phyloP scores from a whole-genome alignment of 176 grass and related monocot genomes.

The Triticum urartu region DNA sequence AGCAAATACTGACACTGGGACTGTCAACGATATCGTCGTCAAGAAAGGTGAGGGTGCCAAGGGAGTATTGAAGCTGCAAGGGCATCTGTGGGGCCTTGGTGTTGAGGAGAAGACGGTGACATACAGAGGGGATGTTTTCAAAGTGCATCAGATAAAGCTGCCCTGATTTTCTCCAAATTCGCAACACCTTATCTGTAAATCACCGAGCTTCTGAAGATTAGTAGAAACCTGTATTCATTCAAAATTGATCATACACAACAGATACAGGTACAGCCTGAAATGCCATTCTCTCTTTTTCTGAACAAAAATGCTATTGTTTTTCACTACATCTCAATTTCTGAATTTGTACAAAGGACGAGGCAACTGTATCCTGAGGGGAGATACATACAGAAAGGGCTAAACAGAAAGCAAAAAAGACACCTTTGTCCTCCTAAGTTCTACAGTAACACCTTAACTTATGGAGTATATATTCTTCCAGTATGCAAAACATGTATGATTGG shows the following conservation, averaged over 20 bases:
- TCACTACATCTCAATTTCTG: slow-evolving; percentile 32
- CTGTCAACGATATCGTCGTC: background rate
- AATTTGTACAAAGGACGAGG: slow-evolving; percentile 48
- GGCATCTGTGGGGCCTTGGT: slow-evolving; percentile 69
- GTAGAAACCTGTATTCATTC: background rate
- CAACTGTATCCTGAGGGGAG: slow-evolving; percentile 26
- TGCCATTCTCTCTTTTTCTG: slow-evolving; percentile 16
- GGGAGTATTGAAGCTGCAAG: slow-evolving; percentile 57
- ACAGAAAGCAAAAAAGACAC: slow-evolving; percentile 25
- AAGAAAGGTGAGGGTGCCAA: slow-evolving; percentile 18
- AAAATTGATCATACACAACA: slow-evolving; percentile 16
- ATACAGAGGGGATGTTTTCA: slow-evolving; percentile 68
- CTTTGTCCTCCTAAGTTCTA: slow-evolving; percentile 26
- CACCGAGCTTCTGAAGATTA: background rate
- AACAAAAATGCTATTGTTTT: slow-evolving; percentile 41
- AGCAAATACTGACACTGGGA: slow-evolving; percentile 12
- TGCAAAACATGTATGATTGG: slow-evolving; percentile 8
- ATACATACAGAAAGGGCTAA: slow-evolving; percentile 41
- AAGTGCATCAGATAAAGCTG: slow-evolving; percentile 49
- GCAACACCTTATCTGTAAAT: background rate
- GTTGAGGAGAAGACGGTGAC: slow-evolving; percentile 53
- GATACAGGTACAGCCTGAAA: slow-evolving; percentile 33
- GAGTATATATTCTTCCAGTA: slow-evolving; percentile 26
- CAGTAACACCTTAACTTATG: slow-evolving; percentile 22
- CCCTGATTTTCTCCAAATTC: slow-evolving; percentile 24